These are phyloP conservation scores for Trapa bicornis DNA, from an alignment of 345 rosid species.

Conservation along the genomic window DNA sequence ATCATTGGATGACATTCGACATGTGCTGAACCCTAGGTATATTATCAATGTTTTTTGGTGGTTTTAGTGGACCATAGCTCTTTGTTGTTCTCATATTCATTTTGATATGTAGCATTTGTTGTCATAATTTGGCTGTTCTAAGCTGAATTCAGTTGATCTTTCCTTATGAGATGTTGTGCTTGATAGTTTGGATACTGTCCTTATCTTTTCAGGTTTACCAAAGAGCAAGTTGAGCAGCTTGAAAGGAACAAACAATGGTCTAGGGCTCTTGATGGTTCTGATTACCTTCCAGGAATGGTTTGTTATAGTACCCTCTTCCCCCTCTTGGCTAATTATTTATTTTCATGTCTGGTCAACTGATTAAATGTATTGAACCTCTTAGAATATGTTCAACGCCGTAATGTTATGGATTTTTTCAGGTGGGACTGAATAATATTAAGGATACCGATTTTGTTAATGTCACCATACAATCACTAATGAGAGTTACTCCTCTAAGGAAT, in stretches of 20 bases:
- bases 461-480: slow-evolving; percentile 87
- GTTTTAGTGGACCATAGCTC: not conserved
- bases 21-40: slow-evolving; percentile 89
- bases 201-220: slow-evolving; percentile 47
- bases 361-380: not conserved
- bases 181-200: slow-evolving; percentile 4
- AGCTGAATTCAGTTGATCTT: not conserved
- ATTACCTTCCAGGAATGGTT: slow-evolving; percentile 99
- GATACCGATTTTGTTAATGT: slow-evolving; percentile 96
- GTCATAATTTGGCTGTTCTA: not conserved
- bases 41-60: not conserved
- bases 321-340: not conserved
- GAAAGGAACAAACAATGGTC: slow-evolving; percentile 92
- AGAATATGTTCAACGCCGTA: not conserved
- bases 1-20: slow-evolving; percentile 85
- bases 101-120: not conserved
- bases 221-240: slow-evolving; percentile 73
- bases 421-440: slow-evolving; percentile 89
- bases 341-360: not conserved
- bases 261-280: slow-evolving; percentile 96
- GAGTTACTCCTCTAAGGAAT: slow-evolving; percentile 83
- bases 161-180: not conserved
- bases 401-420: slow-evolving; percentile 29
- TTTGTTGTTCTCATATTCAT: not conserved
- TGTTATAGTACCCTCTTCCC: not conserved